Conservation (phyloP, 192 early-diverging fungal genomes). For the Allomyces javanicus region DNA sequence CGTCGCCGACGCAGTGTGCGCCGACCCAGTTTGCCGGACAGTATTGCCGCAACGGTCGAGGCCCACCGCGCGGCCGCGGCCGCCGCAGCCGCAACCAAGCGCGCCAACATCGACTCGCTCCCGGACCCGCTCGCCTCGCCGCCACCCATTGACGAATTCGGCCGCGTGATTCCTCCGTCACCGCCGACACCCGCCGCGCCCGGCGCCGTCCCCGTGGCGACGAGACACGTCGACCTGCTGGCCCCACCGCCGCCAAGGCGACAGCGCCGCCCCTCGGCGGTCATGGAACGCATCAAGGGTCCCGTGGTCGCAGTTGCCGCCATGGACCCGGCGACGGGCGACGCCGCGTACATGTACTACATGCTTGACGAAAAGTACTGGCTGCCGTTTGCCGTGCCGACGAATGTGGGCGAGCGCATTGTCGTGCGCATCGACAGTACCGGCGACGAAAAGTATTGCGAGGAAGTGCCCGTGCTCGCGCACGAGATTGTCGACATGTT, state of each 20-base stretch:
- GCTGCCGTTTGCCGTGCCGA: conserved; percentile 41
- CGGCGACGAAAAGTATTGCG: neutral
- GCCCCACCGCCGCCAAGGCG: conserved; percentile 1
- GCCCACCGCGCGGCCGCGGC: neutral
- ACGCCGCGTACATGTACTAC: conserved; percentile 24
- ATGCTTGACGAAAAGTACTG: conserved; percentile 29
- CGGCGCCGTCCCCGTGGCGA: conserved; percentile 4
- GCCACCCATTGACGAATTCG: neutral
- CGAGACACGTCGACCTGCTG: conserved; percentile 6
- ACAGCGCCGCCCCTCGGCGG: conserved; percentile 3
- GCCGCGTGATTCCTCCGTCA: neutral
- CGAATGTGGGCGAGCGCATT: conserved; percentile 4
- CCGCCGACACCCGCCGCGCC: neutral
- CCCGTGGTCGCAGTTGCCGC: conserved; percentile 15
- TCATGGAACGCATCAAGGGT: conserved; percentile 6
- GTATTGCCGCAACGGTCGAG: neutral
- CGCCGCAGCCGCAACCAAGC: neutral
- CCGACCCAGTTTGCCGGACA: conserved; percentile 10
- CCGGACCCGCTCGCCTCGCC: neutral
- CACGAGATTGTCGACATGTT: conserved; percentile 1
- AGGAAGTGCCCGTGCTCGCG: neutral
- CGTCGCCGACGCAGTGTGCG: conserved; percentile 13
- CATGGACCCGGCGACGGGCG: conserved; percentile 19
- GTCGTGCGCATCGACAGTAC: too few species aligned
- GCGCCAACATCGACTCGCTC: neutral